phyloP scores from a whole-genome alignment of 306 rosid genomes.

The Trichosanthes truncata region DNA sequence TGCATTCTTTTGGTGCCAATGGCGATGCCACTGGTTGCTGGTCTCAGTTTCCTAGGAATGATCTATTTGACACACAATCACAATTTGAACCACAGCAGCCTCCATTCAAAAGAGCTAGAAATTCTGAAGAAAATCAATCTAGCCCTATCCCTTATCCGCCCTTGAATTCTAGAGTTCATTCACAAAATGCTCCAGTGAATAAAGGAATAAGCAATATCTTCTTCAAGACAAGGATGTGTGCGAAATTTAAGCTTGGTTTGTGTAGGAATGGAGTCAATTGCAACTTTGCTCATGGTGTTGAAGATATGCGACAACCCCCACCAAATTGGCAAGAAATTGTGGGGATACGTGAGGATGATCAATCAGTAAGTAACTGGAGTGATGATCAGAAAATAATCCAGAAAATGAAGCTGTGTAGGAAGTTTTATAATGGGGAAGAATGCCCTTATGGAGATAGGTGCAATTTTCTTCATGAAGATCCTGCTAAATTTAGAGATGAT shows the following conservation, averaged over 20 bases:
- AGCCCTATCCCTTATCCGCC: conserved; percentile 20
- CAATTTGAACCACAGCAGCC: conserved; percentile 27
- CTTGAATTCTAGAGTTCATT: conserved; percentile 23
- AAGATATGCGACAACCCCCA: conserved; percentile 80
- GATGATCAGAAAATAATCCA: conserved; percentile 84
- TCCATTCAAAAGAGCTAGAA: conserved; percentile 50
- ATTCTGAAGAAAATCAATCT: conserved; percentile 33
- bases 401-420: conserved; percentile 91
- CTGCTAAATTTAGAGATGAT: conserved; percentile 71
- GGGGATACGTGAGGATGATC: conserved; percentile 40
- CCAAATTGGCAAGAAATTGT: conserved; percentile 96
- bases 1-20: conserved; percentile 21
- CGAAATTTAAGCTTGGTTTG: conserved; percentile 47
- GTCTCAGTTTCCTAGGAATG: conserved; percentile 41
- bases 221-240: conserved; percentile 85
- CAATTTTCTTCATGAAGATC: conserved; percentile 87
- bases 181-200: conserved; percentile 29
- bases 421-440: conserved; percentile 77
- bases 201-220: conserved; percentile 56
- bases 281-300: conserved; percentile 88
- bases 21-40: conserved; percentile 50
- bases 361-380: conserved; percentile 45
- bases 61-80: conserved; percentile 32
- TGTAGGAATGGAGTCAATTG: conserved; percentile 83
- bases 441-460: conserved; percentile 93